Evolutionary conservation across 2,329 filamentous ascomycete genomes (phyloP).

Genomic region (Colletotrichum sp.): DNA sequence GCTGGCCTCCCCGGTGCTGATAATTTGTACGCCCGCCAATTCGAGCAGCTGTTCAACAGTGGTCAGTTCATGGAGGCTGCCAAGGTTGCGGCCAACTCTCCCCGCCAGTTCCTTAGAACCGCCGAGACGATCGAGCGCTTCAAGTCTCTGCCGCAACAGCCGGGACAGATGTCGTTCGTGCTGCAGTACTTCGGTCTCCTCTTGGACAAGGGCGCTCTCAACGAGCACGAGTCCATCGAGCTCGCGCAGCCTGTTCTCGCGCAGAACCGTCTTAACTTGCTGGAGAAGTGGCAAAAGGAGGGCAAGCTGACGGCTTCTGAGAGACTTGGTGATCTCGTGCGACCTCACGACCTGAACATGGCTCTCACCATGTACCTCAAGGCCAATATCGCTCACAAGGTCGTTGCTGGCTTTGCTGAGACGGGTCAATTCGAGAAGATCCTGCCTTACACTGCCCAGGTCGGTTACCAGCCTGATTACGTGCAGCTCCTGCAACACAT

Average conservation of each 20-base stretch:
- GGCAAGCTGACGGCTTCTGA: conserved; percentile 96
- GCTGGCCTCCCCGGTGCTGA: conserved; percentile 94
- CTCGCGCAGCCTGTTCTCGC: conserved; percentile 89
- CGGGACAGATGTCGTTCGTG: conserved; percentile 89
- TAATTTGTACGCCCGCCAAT: conserved; percentile 89
- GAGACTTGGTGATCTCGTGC: conserved; percentile 92
- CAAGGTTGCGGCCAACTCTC: conserved; percentile 96
- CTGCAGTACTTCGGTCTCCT: conserved; percentile 98
- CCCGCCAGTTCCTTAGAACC: conserved; percentile 92
- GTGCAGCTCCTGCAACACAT: conserved; percentile 92
- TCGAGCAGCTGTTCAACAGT: conserved; percentile 82
- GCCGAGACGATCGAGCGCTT: conserved; percentile 95
- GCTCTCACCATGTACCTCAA: conserved; percentile 90
- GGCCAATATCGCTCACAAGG: conserved; percentile 90
- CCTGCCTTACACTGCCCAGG: conserved; percentile 84
- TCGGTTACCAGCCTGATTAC: conserved; percentile 94
- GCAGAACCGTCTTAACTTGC: conserved; percentile 91
- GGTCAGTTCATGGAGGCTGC: conserved; percentile 89
- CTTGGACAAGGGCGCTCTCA: conserved; percentile 91
- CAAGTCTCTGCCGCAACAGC: conserved; percentile 82
- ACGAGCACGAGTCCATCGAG: conserved; percentile 93
- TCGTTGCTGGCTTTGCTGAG: conserved; percentile 93
- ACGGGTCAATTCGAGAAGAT: conserved; percentile 98
- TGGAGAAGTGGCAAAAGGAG: conserved; percentile 98
- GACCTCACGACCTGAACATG: conserved; percentile 85